These are phyloP conservation scores for Geotrichum reessii DNA, from an alignment of 1,139 yeast genomes.

Conservation along the genomic window DNA sequence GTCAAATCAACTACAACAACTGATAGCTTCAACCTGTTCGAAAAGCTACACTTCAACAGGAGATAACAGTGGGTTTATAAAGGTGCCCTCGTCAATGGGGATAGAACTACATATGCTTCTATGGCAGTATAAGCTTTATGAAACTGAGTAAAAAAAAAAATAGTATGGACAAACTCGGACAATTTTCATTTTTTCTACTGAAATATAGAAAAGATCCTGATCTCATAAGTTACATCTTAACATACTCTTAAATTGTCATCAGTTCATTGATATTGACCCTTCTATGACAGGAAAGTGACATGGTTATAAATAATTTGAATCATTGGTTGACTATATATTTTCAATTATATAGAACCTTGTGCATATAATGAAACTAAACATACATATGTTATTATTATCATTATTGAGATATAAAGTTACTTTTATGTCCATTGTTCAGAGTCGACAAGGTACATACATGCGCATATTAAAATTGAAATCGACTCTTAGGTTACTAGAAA, in stretches of 20 bases:
- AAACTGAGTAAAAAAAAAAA: neutral
- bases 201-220: neutral
- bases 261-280: too few species aligned
- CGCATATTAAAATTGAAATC: too few species aligned
- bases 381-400: too few species aligned
- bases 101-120: conserved; percentile 8
- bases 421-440: too few species aligned
- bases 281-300: too few species aligned
- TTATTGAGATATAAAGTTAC: too few species aligned
- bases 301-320: too few species aligned
- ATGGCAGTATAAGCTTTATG: conserved; percentile 9
- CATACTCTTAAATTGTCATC: neutral
- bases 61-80: neutral
- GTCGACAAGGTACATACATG: too few species aligned
- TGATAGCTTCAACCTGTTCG: neutral
- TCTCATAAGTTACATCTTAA: neutral
- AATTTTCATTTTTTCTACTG: neutral
- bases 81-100: conserved; percentile 10
- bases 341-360: too few species aligned
- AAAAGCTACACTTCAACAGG: neutral
- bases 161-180: neutral
- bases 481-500: too few species aligned
- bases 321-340: too few species aligned
- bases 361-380: too few species aligned
- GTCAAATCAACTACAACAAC: neutral